Base-by-base conservation (phyloP, 1,284 basidiomycete species). In the Malassezia equina region DNA sequence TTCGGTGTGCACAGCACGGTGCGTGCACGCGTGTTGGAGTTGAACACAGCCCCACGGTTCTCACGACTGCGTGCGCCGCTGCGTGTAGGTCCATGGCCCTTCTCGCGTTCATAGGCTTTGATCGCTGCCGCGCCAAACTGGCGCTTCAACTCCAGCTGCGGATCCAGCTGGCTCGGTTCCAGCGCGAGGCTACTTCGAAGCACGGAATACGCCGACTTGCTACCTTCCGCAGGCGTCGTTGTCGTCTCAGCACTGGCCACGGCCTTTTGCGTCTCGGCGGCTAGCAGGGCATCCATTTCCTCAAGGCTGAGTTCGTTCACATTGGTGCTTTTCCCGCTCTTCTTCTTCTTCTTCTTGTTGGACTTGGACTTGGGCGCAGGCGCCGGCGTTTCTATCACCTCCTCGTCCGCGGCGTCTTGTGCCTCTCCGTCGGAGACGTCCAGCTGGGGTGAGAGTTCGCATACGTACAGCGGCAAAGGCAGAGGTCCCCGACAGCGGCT, bases 71-170 rank as follows among this genome's bases (percentile, higher is more conserved):
- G 21, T 54, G 61, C 4, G 32, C 60, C 34, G 50, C 52, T 2
- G 51, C 61, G 46, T 24, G 43, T 25, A 45, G 51, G 29, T 41
- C 55, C 24, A 55, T 45, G 45, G 15, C 58, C 61, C 21, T 58
- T 59, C 43, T 69, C 65, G 15, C 58, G 61, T 41, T 69, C 62
- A 40, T 63, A 72, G 3, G 72, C 70, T 51, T 69, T 70, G 58
- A 74, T 68, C 13, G 70, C 72, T 6, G 72, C 69, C 0, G 69
- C 64, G 15, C 72, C 72, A 45, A 74, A 74, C 43, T 69, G 67
- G 13, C 69, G 61, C 8, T 62, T 61, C 6, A 74, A 64, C 53
- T 74, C 71, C 28, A 71, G 47, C 19, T 55, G 39, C 0, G 71
- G 71, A 42, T 74, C 71, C 27, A 74, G 60, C 21, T 56, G 41